phyloP scores from a whole-genome alignment of 495 filamentous ascomycete species.

The Aspergillus sclerotioniger region DNA sequence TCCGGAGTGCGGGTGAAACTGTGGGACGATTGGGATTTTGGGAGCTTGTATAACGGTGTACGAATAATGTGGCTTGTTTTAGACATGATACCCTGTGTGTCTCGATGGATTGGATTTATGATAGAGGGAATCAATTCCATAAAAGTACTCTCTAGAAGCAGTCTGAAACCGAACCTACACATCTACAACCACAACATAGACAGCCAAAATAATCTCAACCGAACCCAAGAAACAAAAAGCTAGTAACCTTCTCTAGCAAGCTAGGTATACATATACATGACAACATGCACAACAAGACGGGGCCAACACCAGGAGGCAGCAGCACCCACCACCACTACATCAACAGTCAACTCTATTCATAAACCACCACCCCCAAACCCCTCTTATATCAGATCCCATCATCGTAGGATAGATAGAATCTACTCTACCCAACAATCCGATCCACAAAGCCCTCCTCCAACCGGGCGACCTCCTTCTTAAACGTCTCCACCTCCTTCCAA shows the following conservation, averaged over 20 bases:
- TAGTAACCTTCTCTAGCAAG: slow-evolving; percentile 1
- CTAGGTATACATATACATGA: slow-evolving; percentile 21
- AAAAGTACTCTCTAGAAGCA: not conserved
- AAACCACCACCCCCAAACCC: not conserved
- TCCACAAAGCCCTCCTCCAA: slow-evolving; percentile 87
- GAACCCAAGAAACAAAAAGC: not conserved
- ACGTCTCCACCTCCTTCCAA: slow-evolving; percentile 89
- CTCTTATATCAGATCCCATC: not conserved
- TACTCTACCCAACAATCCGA: slow-evolving; percentile 62
- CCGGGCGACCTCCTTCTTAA: slow-evolving; percentile 80
- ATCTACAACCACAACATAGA: too few relatives aligned
- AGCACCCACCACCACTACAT: not conserved
- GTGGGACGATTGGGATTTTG: slow-evolving; percentile 78
- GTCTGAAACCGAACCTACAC: not conserved
- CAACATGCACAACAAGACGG: slow-evolving; percentile 1
- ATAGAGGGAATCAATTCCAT: too few relatives aligned
- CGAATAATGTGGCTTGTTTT: not conserved
- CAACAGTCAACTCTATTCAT: not conserved
- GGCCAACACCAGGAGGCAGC: not conserved
- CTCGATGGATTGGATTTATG: not conserved
- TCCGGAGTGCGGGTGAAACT: slow-evolving; percentile 72
- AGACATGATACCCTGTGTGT: slow-evolving; percentile 19
- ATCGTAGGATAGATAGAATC: too few relatives aligned
- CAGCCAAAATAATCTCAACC: not conserved
- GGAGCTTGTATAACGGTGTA: slow-evolving; percentile 58